phyloP scores from a whole-genome alignment of 495 filamentous ascomycete genomes.

The Daldinia decipiens region DNA sequence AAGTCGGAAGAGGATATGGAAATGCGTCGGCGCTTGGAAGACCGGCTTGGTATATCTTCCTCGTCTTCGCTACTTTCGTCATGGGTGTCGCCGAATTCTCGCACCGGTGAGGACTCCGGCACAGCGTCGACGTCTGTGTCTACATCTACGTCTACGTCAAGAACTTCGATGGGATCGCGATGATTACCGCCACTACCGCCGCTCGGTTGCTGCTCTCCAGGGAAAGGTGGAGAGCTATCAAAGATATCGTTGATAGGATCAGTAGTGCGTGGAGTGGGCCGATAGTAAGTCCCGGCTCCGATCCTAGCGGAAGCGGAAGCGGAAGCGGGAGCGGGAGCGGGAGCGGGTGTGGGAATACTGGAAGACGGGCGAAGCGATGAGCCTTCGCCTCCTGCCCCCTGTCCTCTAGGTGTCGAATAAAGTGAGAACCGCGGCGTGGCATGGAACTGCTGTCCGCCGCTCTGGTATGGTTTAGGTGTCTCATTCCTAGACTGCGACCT shows the following conservation, averaged over 20 bases:
- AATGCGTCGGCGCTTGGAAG: constrained; percentile 44
- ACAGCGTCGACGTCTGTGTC: constrained; percentile 41
- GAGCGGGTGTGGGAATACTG: constrained; percentile 26
- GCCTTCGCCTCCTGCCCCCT: constrained; percentile 3
- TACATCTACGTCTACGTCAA: constrained; percentile 30
- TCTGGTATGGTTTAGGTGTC: constrained; percentile 45
- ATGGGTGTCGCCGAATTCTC: not conserved
- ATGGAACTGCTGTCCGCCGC: constrained; percentile 50
- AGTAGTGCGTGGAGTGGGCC: constrained; percentile 37
- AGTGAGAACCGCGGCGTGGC: constrained; percentile 55
- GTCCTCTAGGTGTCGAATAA: constrained; percentile 43
- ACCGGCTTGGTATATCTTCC: constrained; percentile 13
- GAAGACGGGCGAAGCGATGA: constrained; percentile 41
- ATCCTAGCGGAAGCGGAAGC: constrained; percentile 35
- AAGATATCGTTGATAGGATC: constrained; percentile 39
- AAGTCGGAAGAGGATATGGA: constrained; percentile 42
- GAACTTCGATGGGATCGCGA: constrained; percentile 49
- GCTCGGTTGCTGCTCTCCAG: not conserved
- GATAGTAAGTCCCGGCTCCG: constrained; percentile 27
- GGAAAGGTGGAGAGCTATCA: constrained; percentile 41
- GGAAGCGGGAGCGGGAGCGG: too few species aligned
- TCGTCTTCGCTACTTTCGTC: constrained; percentile 30
- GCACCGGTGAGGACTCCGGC: constrained; percentile 41
- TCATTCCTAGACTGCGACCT: constrained; percentile 49
- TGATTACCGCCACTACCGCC: not conserved